These are phyloP conservation scores for Ceratobasidium sp. DNA, from an alignment of 1,284 basidiomycete genomes.

Conservation along the genomic window DNA sequence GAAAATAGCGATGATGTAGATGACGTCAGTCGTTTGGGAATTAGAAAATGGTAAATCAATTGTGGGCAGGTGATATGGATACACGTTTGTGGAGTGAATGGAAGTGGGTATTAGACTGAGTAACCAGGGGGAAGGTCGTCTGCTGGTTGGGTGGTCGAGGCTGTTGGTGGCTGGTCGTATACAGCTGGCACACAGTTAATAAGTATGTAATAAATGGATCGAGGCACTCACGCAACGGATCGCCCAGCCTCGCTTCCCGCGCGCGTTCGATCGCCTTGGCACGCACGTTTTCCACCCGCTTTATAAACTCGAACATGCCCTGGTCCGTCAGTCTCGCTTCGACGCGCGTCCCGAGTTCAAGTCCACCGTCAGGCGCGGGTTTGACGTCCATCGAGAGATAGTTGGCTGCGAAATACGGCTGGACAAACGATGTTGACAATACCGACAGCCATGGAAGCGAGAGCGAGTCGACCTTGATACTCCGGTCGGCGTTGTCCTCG, in stretches of 20 bases:
- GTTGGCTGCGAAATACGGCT: slow-evolving; percentile 76
- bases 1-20: slow-evolving; percentile 8
- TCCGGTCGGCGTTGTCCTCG: slow-evolving; percentile 49
- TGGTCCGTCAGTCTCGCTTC: slow-evolving; percentile 75
- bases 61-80: not conserved
- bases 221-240: slow-evolving; percentile 70
- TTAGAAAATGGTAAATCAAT: not conserved
- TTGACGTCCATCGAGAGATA: slow-evolving; percentile 72
- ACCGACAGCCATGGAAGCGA: slow-evolving; percentile 71
- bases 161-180: slow-evolving; percentile 1
- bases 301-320: slow-evolving; percentile 77
- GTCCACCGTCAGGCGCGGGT: slow-evolving; percentile 71
- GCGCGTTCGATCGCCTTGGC: slow-evolving; percentile 79
- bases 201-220: not conserved
- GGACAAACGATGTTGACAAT: slow-evolving; percentile 74
- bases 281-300: slow-evolving; percentile 75
- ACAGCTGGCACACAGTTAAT: not conserved
- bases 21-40: slow-evolving; percentile 12
- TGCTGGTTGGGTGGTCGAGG: not conserved
- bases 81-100: not conserved
- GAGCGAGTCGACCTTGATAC: slow-evolving; percentile 61
- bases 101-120: not conserved
- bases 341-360: slow-evolving; percentile 68
- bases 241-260: slow-evolving; percentile 67
- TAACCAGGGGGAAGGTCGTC: slow-evolving; percentile 26